Evolutionary conservation across 805 yeast species (phyloP).

Genomic region (Ogataea pignaliae): DNA sequence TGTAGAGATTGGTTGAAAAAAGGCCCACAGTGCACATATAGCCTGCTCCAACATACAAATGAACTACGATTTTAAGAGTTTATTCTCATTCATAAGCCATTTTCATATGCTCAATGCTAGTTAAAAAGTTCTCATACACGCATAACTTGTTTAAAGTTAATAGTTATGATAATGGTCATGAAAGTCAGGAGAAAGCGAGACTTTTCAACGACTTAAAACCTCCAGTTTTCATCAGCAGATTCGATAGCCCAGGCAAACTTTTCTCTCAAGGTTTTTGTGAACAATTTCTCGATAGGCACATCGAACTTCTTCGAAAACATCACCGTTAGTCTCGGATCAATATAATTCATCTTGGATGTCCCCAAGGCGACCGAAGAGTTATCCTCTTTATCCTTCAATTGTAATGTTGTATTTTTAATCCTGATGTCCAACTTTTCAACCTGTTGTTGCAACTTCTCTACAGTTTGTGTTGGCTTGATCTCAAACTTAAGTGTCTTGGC

Average conservation of each 20-base stretch:
- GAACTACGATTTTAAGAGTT: too few species aligned
- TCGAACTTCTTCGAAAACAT: constrained; percentile 79
- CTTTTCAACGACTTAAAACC: constrained; percentile 44
- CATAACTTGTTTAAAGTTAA: neutral
- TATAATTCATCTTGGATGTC: constrained; percentile 90
- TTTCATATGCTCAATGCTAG: too few species aligned
- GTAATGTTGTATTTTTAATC: constrained; percentile 62
- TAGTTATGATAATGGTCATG: neutral
- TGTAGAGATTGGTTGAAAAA: too few species aligned
- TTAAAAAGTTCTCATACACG: neutral
- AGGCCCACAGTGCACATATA: too few species aligned
- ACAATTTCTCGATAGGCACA: constrained; percentile 89
- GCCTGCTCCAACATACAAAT: too few species aligned
- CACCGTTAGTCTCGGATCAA: constrained; percentile 89
- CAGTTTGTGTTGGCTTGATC: constrained; percentile 45
- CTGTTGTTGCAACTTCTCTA: constrained; percentile 70
- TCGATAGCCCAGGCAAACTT: constrained; percentile 96
- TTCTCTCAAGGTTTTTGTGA: constrained; percentile 86
- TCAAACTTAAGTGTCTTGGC: constrained; percentile 54
- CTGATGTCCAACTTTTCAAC: constrained; percentile 69
- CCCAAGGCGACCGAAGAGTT: constrained; percentile 90
- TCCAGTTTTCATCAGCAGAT: constrained; percentile 84
- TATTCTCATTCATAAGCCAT: too few species aligned
- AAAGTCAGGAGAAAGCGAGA: neutral
- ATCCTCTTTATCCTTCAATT: constrained; percentile 87